These are phyloP conservation scores for Plasmodium gallinaceum DNA, from an alignment of 169 alveolate species.

Conservation along the genomic window DNA sequence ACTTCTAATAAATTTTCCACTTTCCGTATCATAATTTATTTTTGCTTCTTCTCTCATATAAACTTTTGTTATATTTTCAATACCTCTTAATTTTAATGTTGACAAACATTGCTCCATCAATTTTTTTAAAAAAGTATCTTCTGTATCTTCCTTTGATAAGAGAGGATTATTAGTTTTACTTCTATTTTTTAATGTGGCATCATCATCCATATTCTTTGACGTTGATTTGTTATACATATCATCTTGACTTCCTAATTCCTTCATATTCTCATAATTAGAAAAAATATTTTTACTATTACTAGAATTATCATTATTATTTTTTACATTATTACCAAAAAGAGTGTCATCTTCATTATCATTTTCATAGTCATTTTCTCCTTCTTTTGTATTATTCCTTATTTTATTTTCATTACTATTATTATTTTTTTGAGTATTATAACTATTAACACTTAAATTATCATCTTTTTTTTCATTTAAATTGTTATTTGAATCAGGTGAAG, in stretches of 20 bases:
- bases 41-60: conserved; percentile 96
- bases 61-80: conserved; percentile 94
- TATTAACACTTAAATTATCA: conserved; percentile 24
- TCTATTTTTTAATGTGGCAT: background rate
- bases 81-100: conserved; percentile 88
- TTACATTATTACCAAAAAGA: conserved; percentile 9
- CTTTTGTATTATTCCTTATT: background rate
- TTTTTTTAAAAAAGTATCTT: conserved; percentile 90
- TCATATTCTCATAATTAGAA: background rate
- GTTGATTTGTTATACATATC: background rate
- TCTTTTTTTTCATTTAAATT: conserved; percentile 11
- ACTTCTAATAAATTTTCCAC: conserved; percentile 91
- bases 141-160: conserved; percentile 85
- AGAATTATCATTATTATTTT: background rate
- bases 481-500: background rate
- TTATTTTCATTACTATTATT: background rate
- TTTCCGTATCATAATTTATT: conserved; percentile 90
- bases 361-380: conserved; percentile 3
- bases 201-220: conserved; percentile 3
- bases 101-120: conserved; percentile 91
- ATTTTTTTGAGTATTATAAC: background rate
- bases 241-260: conserved; percentile 1
- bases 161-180: conserved; percentile 36
- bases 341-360: conserved; percentile 40
- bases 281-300: background rate